Conservation (phyloP, 495 filamentous ascomycete species). For the Hyaloscypha finlandica region DNA sequence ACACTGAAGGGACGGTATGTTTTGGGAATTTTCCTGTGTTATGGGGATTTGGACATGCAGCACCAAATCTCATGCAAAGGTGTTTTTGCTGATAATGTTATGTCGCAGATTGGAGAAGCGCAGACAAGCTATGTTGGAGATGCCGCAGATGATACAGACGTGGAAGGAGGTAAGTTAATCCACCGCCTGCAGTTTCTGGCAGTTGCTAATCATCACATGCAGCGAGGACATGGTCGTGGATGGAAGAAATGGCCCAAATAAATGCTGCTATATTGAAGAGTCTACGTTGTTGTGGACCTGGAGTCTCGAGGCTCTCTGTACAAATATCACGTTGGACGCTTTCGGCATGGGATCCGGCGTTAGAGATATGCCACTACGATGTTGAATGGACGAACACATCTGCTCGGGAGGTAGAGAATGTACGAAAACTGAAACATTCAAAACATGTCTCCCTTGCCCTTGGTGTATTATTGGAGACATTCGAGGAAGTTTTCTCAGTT, state of each 20-base stretch:
- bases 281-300: neutral
- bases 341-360: neutral
- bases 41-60: neutral
- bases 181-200: constrained; percentile 13
- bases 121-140: constrained; percentile 87
- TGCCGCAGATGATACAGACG: constrained; percentile 84
- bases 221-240: constrained; percentile 63
- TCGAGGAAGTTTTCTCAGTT: neutral
- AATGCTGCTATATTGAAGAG: neutral
- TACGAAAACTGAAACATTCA: neutral
- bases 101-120: constrained; percentile 75
- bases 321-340: neutral
- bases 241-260: constrained; percentile 91
- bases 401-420: too few relatives aligned
- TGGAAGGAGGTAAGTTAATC: constrained; percentile 82
- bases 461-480: neutral
- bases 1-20: constrained; percentile 73
- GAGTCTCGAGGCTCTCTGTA: constrained; percentile 15
- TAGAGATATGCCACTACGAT: neutral
- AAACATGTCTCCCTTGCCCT: neutral
- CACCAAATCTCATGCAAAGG: neutral
- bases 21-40: constrained; percentile 11
- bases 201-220: constrained; percentile 21
- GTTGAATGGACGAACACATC: neutral
- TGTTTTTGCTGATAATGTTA: constrained; percentile 23